Base-by-base conservation (phyloP, 2,329 filamentous ascomycete species). In the Dactylellina leptospora region DNA sequence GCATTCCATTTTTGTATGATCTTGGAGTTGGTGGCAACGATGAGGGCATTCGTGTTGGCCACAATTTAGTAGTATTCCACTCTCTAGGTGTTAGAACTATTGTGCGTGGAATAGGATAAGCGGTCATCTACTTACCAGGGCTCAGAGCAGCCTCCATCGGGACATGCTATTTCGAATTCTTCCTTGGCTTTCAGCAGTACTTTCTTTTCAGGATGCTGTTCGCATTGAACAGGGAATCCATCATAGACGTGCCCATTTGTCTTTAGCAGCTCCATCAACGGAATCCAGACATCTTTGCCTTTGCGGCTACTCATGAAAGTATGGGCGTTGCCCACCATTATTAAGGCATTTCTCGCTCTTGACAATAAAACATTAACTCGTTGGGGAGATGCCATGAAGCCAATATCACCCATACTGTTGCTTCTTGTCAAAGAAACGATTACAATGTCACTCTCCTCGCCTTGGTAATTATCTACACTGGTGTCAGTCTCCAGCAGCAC, bases 401-500 rank as follows among this genome's bases (percentile, higher is more conserved):
- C 90, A 36, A 92, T 90, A 1, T 91, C 86, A 0, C 85, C 84
- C 0, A 76, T 76, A 0, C 76, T 68, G 74, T 92, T 92, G 77
- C 89, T 89, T 4, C 90, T 81, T 0, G 88, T 90, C 9, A 92
- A 78, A 0, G 87, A 88, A 0, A 81, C 85, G 8, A 92, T 84
- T 0, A 92, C 87, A 16, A 93, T 88, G 0, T 92, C 86, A 40
- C 85, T 87, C 74, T 92, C 90, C 76, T 92, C 90, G 0, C 90
- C 89, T 77, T 92, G 90, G 66, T 90, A 93, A 72, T 92, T 92
- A 73, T 92, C 89, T 88, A 70, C 50, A 8, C 48, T 18, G 47
- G 38, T 20, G 60, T 40, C 47, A 45, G 42, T 30, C 55, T 18
- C 23, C 36, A 38, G 44, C 42, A 63, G 30, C 23, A 40, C 56